Percentiles rank a stretch among this genome's conserved stretches.
Conservation (phyloP, 169 alveolate genomes). For the Theileria sp. region DNA sequence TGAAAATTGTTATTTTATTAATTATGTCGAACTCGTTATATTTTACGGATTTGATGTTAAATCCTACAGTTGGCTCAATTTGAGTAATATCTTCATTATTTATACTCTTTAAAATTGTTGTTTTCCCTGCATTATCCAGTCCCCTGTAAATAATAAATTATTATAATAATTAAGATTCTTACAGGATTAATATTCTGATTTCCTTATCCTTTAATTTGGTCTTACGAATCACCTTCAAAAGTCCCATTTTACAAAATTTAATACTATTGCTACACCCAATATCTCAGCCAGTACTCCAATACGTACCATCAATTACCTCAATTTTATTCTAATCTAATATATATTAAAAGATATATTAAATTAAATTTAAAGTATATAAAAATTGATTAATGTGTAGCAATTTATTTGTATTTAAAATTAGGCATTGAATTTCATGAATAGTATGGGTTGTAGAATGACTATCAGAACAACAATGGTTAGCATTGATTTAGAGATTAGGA, state of each 20-base stretch:
- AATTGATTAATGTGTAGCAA: too few relatives aligned
- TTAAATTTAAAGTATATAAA: neutral
- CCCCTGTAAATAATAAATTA: slow-evolving; percentile 74
- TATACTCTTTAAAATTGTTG: slow-evolving; percentile 91
- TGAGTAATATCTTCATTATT: slow-evolving; percentile 89
- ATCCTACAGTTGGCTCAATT: slow-evolving; percentile 95
- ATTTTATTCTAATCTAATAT: neutral
- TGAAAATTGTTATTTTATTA: slow-evolving; percentile 30
- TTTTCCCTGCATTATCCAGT: slow-evolving; percentile 96
- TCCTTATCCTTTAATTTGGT: slow-evolving; percentile 91
- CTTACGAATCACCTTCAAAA: slow-evolving; percentile 87
- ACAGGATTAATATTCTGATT: slow-evolving; percentile 89
- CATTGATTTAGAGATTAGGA: slow-evolving; percentile 15
- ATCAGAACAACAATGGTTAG: slow-evolving; percentile 6
- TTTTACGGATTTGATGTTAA: slow-evolving; percentile 87
- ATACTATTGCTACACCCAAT: neutral
- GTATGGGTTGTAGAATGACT: slow-evolving; percentile 23
- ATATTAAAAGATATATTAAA: too few relatives aligned
- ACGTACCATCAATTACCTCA: neutral
- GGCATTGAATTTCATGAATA: neutral
- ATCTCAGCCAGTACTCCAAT: neutral
- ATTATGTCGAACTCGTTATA: slow-evolving; percentile 66
- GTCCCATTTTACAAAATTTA: slow-evolving; percentile 80
- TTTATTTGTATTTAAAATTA: neutral
- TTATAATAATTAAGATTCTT: neutral